A percentile compares a stretch with the other conserved stretches of the same genome.
Evolutionary conservation across 257 asterid species (phyloP).

Genomic region (Solanum rostratum): DNA sequence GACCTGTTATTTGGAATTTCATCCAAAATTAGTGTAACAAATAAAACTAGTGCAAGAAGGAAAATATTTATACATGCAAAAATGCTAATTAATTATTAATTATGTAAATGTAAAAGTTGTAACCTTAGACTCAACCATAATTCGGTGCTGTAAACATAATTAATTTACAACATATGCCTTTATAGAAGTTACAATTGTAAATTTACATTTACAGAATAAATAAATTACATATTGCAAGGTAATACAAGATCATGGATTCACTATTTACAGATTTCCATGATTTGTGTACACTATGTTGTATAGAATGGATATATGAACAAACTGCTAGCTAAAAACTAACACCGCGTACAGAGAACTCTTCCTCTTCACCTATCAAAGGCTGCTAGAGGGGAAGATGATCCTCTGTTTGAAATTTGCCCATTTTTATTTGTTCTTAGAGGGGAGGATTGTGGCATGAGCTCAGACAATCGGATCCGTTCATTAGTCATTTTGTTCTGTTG

Average conservation of each 20-base stretch:
- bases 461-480: slow-evolving; percentile 58
- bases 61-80: too few species aligned
- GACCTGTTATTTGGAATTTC: too few species aligned
- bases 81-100: too few species aligned
- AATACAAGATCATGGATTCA: not conserved
- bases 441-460: slow-evolving; percentile 51
- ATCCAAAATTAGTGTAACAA: too few species aligned
- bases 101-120: too few species aligned
- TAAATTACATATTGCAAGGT: not conserved
- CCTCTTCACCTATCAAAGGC: slow-evolving; percentile 48
- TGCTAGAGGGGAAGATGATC: slow-evolving; percentile 30
- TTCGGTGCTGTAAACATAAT: not conserved
- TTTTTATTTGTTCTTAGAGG: slow-evolving; percentile 26
- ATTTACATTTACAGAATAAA: not conserved
- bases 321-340: slow-evolving; percentile 18
- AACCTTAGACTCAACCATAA: not conserved
- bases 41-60: too few species aligned
- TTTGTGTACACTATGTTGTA: not conserved
- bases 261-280: not conserved
- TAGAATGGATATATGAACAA: not conserved
- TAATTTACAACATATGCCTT: not conserved
- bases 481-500: slow-evolving; percentile 56
- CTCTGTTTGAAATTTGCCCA: slow-evolving; percentile 13
- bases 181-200: not conserved
- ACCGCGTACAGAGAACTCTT: not conserved